These are phyloP conservation scores for Penicillium paxilli DNA, from an alignment of 495 filamentous ascomycete genomes.

Conservation along the genomic window DNA sequence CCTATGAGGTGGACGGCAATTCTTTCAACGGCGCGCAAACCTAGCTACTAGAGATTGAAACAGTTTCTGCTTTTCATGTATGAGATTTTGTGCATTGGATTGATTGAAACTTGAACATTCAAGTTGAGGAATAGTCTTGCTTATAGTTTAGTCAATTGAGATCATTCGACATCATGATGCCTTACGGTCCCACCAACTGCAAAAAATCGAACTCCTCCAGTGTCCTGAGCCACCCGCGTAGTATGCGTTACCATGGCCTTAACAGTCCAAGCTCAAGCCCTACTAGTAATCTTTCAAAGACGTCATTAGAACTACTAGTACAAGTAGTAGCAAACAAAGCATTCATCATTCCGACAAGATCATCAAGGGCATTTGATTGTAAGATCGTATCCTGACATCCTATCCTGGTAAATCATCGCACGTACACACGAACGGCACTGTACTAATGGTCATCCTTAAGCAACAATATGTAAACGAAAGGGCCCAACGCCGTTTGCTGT, in stretches of 20 bases:
- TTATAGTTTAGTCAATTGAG: no score
- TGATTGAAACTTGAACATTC: no score
- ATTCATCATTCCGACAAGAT: constrained; percentile 7
- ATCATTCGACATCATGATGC: no score
- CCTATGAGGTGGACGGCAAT: constrained; percentile 34
- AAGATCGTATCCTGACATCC: constrained; percentile 29
- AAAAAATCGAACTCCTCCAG: no score
- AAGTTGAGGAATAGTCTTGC: no score
- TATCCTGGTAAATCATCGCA: constrained; percentile 29
- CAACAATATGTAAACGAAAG: constrained; percentile 32
- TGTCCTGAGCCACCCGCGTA: no score
- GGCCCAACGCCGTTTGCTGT: constrained; percentile 42
- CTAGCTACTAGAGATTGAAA: constrained; percentile 13
- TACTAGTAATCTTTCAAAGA: no score
- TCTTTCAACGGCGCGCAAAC: constrained; percentile 34
- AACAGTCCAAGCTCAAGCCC: no score
- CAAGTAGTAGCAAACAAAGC: background rate
- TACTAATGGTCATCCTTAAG: constrained; percentile 25
- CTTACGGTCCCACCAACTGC: no score
- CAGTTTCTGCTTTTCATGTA: no score
- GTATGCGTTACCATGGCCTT: no score
- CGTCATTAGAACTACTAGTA: constrained; percentile 1
- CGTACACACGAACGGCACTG: constrained; percentile 27
- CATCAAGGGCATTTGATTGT: constrained; percentile 30
- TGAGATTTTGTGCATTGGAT: no score